Percentiles rank a stretch among this genome's conserved stretches.
phyloP scores from a whole-genome alignment of 2,329 filamentous ascomycete species.

The Ophiostoma himal-ulmi region DNA sequence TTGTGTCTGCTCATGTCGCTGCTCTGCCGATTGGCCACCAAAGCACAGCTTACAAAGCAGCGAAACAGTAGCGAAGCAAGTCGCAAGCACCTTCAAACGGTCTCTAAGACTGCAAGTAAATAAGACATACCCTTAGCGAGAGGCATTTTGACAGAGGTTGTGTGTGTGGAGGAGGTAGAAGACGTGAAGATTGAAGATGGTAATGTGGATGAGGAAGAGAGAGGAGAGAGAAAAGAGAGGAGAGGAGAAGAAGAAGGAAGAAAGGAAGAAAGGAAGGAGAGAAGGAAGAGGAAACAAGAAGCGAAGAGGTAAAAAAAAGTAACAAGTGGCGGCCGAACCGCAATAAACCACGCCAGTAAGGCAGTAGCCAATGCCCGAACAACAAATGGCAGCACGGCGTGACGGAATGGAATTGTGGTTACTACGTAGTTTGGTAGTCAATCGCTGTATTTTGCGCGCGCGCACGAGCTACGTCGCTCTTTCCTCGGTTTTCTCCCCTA shows the following conservation, averaged over 20 bases:
- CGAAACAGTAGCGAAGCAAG: not conserved
- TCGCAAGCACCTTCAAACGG: not conserved
- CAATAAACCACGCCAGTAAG: not conserved
- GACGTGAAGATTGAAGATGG: constrained; percentile 24
- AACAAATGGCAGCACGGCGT: constrained; percentile 15
- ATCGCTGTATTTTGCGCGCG: not conserved
- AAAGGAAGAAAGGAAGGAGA: not conserved
- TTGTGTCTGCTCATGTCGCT: not conserved
- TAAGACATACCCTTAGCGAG: constrained; percentile 41
- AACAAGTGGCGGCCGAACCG: not conserved
- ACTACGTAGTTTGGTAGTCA: not conserved
- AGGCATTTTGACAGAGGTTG: constrained; percentile 38
- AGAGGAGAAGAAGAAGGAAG: constrained; percentile 1
- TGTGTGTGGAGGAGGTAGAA: constrained; percentile 24
- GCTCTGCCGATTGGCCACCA: not conserved
- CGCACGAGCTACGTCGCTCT: not conserved
- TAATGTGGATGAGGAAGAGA: constrained; percentile 9
- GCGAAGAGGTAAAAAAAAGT: not conserved
- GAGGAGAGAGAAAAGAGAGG: not conserved
- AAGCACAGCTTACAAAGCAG: not conserved
- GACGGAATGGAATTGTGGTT: not conserved
- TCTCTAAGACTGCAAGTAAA: not conserved
- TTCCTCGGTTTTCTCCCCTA: not conserved
- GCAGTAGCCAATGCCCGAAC: not conserved
- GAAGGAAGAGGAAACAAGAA: constrained; percentile 10